phyloP scores from a whole-genome alignment of 148 eudicot genomes.

The Gaultheria prostrata region DNA sequence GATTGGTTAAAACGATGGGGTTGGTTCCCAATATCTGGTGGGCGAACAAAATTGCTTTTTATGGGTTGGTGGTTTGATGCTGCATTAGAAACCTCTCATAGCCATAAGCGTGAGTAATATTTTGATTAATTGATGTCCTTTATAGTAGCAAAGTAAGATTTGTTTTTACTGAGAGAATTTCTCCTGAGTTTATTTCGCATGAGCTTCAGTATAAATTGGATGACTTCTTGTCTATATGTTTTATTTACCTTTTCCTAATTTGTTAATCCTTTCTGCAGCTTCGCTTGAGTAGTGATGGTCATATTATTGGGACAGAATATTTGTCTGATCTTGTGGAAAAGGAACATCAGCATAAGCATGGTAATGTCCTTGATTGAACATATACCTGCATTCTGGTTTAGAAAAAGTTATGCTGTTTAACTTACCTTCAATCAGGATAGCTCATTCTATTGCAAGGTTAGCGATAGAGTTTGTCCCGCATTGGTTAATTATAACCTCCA shows the following conservation, averaged over 20 bases:
- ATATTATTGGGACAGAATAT: conserved; percentile 82
- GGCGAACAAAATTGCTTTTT: neutral
- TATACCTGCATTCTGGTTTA: neutral
- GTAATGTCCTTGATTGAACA: conserved; percentile 38
- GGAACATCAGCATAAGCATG: conserved; percentile 69
- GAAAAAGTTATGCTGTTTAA: neutral
- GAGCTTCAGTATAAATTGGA: neutral
- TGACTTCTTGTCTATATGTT: conserved; percentile 6
- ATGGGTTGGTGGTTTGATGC: neutral
- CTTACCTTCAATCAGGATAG: neutral
- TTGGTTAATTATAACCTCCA: no score
- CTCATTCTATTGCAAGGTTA: neutral
- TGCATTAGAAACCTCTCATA: neutral
- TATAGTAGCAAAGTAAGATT: neutral
- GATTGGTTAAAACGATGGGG: neutral
- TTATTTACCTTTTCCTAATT: neutral
- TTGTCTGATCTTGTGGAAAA: conserved; percentile 95
- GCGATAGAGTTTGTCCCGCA: no score
- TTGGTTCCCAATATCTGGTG: neutral
- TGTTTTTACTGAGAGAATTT: neutral
- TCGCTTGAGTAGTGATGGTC: conserved; percentile 73
- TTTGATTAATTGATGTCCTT: neutral
- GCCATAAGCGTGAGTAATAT: neutral
- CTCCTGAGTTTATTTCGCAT: neutral
- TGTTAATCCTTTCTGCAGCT: conserved; percentile 55